phyloP scores from a whole-genome alignment of 2,329 filamentous ascomycete genomes.

The Aspergillus novofumigatus region DNA sequence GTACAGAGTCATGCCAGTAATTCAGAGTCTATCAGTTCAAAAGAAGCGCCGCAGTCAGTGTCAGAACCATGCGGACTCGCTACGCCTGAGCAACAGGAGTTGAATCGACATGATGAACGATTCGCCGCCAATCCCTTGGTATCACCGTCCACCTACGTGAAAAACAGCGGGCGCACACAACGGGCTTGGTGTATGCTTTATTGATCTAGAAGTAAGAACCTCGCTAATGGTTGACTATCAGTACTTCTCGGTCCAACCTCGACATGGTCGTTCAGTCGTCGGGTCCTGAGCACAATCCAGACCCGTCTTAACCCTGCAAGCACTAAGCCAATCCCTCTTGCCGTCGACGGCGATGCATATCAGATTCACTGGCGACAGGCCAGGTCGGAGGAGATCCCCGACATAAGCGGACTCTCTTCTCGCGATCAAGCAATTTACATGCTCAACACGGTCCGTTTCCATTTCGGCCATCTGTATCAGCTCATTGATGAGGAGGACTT shows the following conservation, averaged over 20 bases:
- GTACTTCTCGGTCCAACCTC: constrained; percentile 52
- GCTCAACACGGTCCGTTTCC: constrained; percentile 54
- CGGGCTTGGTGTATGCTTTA: constrained; percentile 14
- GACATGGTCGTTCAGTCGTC: constrained; percentile 52
- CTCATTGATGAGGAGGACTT: constrained; percentile 51
- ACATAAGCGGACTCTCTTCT: constrained; percentile 41
- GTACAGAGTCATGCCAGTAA: background rate
- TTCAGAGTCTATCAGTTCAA: background rate
- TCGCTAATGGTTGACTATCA: constrained; percentile 15
- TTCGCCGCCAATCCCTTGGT: constrained; percentile 18
- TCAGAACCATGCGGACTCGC: constrained; percentile 1
- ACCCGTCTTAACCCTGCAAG: constrained; percentile 40
- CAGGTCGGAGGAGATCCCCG: constrained; percentile 27
- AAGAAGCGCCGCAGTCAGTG: background rate
- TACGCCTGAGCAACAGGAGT: constrained; percentile 7
- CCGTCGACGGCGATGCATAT: constrained; percentile 49
- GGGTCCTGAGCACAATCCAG: constrained; percentile 46
- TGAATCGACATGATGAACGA: constrained; percentile 25
- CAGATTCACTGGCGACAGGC: constrained; percentile 46
- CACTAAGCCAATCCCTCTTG: constrained; percentile 25
- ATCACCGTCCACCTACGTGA: constrained; percentile 29
- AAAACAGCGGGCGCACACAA: constrained; percentile 2
- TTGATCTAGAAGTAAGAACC: background rate
- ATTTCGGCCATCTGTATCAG: constrained; percentile 51
- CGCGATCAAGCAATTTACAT: constrained; percentile 51